Base-by-base conservation (phyloP, 176 grass and related monocot genomes). In the Triticum dicoccoides region DNA sequence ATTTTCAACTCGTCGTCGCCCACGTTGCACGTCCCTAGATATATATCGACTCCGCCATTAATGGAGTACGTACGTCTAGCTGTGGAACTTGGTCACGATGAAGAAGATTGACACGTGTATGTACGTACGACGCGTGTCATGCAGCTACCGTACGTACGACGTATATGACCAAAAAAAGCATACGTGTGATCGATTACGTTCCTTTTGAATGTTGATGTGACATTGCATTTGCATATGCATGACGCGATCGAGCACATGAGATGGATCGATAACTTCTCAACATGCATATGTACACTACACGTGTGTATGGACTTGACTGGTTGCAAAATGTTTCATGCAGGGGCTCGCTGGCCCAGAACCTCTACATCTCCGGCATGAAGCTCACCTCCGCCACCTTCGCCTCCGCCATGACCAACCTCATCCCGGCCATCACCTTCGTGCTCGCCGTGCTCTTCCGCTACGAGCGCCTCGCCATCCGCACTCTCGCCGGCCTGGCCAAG, bases 331-430 rank as follows among this genome's bases (percentile, higher is more conserved):
- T 9, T 74, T 21, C 8, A 9, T 73, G 86, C 93, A 98, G 97
- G 84, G 87, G 94, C 17, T 63, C 90, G 18, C 80, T 99, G 71
- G 90, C 87, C 39, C 97, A 99, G 85, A 94, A 99, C 83, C 82
- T 99, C 24, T 99, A 96, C 82, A 85, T 99, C 71, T 81, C 51
- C 3, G 86, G 97, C 6, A 87, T 99, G 80, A 96, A 92, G 70
- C 84, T 96, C 14, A 94, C 92, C 1, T 96, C 94, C 0, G 90
- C 90, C 1, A 99, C 94, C 24, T 99, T 99, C 82, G 90, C 90
- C 0, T 51, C 97, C 41, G 97, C 94, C n/a, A 94, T 95, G 84
- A 91, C 90, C 3, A 98, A 98, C 88, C 93, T 98, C 21, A 77
- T 94, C 71, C 96, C 93, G 12, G 90, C 90, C 41, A 84, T 92